Evolutionary conservation across 2,329 filamentous ascomycete genomes (phyloP), one percentile per base, ranked within the genome.

Genomic region (Aureobasidium zeae): DNA sequence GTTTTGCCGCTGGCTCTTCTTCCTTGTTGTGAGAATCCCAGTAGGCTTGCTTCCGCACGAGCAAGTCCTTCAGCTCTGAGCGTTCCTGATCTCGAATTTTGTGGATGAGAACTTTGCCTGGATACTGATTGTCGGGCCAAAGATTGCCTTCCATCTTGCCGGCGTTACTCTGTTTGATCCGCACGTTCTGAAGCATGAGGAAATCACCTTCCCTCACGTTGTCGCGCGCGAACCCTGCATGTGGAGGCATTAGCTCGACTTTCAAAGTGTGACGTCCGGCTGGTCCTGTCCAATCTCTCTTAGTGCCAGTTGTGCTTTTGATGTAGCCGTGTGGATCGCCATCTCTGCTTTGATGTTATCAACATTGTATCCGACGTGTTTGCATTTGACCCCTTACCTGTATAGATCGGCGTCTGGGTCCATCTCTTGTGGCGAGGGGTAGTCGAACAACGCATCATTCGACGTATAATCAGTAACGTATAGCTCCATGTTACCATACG

Each of bases 401-500:
- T 13, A 15, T 9, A 20, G 15, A 15, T 30, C 36, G 12, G 41
- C 39, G 9, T 34, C 30, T 22, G 5, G 6, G 10, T 53, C 48
- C 3, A 29, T 24, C 8, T 65, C 59, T 34, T 61, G 56, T 3
- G 63, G 63, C 24, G 66, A 56, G 11, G 56, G 53, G 46, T 76
- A 77, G 25, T 77, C 62, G 51, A 72, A 80, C 46, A 95, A 78
- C 1, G 55, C 48, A 0, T 68, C 55, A 54, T 95, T 86, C 38
- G 75, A 65, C 0, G 86, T 93, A 59, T 88, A 94, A 61, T 95
- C 88, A 0, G 84, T 83, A 13, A 94, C 66, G 67, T 87, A 87
- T 0, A 94, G 51, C 4, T 77, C 75, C 10, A 74, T 62, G 19
- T 67, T 62, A 33, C 60, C 68, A 28, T 63, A 59, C 19, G 33